Evolutionary conservation across 805 yeast genomes (phyloP), one percentile per base, ranked within the genome.

Genomic region (Candida dajiaensis): DNA sequence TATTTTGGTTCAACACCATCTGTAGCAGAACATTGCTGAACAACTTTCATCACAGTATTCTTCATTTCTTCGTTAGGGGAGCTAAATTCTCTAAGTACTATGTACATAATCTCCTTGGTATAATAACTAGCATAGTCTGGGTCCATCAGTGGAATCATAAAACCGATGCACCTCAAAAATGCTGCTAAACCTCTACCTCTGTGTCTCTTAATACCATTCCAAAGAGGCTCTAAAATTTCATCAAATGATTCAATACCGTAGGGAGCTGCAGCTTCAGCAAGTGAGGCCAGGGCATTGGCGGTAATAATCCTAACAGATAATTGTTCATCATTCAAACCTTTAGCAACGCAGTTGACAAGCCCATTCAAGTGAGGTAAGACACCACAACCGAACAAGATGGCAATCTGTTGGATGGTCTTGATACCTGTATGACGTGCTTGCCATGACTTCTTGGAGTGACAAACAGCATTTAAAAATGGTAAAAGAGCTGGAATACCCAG

Each of bases 191-290:
- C 73, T 55, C 80, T 78, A 5, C 97, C 97, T 50, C 96, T 71
- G 51, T 86, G 94, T 36, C 74, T 74, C 40, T 80, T 74, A 21
- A 88, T 75, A 5, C 96, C 97, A 11, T 69, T 65, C 96, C 97
- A 89, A 6, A 88, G 66, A 0, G 89, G 85, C 46, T 86, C 92
- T 31, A 92, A 59, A 0, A 67, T 65, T 2, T 35, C 42, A 55
- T 89, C 95, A 61, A 92, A 90, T 0, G 92, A 80, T 56, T 88
- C 97, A 46, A 87, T 84, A 40, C 98, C 99, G 65, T 85, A 88
- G 0, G 98, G 98, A 20, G 78, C 72, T 4, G 89, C 78, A 8
- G 87, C 81, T 42, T 86, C 90, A 0, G 97, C 97, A 29, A 92
- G 64, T 1, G 83, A 76, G 0, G 90, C 69, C 2, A 90, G 58